Conservation (phyloP, 2,329 filamentous ascomycete genomes). For the Venturia nashicola region DNA sequence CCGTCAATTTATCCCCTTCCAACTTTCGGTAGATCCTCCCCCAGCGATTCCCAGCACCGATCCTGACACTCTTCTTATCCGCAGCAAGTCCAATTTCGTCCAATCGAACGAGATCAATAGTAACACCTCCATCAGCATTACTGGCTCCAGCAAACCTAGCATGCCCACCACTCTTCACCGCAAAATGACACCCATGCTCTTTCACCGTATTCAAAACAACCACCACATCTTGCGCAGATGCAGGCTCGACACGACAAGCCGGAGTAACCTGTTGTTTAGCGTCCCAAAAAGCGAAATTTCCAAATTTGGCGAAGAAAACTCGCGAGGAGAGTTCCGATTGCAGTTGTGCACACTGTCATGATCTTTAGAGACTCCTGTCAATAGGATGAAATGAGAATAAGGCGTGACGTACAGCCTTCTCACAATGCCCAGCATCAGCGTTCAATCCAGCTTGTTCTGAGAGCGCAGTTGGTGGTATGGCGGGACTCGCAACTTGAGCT, state of each 20-base stretch:
- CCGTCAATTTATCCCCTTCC: conserved; percentile 3
- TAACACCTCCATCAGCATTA: conserved; percentile 9
- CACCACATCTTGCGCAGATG: neutral
- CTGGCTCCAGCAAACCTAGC: conserved; percentile 6
- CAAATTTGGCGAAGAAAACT: neutral
- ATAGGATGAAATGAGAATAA: neutral
- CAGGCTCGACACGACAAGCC: conserved; percentile 1
- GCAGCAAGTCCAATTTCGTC: neutral
- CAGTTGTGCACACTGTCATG: neutral
- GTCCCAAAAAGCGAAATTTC: neutral
- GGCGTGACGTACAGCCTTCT: neutral
- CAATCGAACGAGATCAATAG: conserved; percentile 8
- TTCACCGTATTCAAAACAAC: neutral
- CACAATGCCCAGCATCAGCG: neutral
- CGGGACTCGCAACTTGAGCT: neutral
- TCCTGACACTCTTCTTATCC: conserved; percentile 8
- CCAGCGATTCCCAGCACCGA: conserved; percentile 8
- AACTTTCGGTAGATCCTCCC: conserved; percentile 6
- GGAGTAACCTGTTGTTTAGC: neutral
- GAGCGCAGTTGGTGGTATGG: neutral
- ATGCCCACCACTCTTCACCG: conserved; percentile 10
- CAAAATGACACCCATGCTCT: conserved; percentile 6
- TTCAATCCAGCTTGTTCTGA: neutral
- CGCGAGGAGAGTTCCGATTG: neutral
- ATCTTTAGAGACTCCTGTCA: neutral